Evolutionary conservation across 2,329 filamentous ascomycete species (phyloP), one percentile per base, ranked within the genome.

Genomic region (Aspergillus cejpii): DNA sequence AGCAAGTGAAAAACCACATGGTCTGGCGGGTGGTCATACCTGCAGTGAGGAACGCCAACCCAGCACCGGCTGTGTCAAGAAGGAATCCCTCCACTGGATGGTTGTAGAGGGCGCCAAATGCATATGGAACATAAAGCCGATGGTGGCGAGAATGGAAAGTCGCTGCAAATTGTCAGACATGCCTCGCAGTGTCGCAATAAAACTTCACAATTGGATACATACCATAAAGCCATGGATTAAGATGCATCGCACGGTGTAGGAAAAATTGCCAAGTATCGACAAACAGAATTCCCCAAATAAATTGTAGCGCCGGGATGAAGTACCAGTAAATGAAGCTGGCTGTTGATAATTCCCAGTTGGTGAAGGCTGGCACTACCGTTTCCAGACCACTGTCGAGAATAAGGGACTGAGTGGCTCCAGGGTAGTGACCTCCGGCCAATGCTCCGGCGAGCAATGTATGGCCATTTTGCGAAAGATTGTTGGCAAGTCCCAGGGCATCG

Each of bases 191-290:
- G 15, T 3, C 10, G 29, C 8, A n/a, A 8, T 15, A 5, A 10
- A 15, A 15, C n/a, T 14, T 15, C 14, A 19, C 8, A 10, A 14
- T 15, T 19, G 39, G 19, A 24, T 5, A 78, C 85, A 69, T 75
- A 92, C 87, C 85, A 75, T 97, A 97, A 57, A 98, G 78, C 86
- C 87, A 97, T 68, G 87, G 90, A 73, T 97, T 96, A 74, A 92
- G 77, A 70, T 98, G 92, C 92, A 98, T 98, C 46, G 85, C 79
- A 29, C 92, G 87, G 69, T 98, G 92, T 59, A 91, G 77, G 70
- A 96, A 95, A 72, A 98, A 98, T 66, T 98, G 91, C 92, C 92
- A 98, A 36, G 89, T 92, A 69, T 98, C 92, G 56, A 97, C 79
- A 53, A 94, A 74, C 52, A 80, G 71, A 48, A 91, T 78, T 19